Evolutionary conservation across 306 rosid genomes (phyloP).

Genomic region (Gastrolobium villosum): DNA sequence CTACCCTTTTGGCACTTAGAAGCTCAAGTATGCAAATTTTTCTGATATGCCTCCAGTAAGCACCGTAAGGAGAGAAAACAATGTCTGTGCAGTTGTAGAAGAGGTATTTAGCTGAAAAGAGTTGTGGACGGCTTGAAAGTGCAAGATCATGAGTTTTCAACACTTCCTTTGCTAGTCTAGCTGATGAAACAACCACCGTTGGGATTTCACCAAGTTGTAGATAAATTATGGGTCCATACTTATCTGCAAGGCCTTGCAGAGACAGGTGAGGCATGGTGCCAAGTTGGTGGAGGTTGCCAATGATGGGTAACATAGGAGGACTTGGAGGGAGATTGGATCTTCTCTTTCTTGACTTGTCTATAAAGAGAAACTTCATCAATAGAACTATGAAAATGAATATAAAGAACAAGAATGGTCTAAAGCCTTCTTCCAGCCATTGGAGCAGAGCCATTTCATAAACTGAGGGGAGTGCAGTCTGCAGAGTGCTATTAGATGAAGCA

Average conservation of each 20-base stretch:
- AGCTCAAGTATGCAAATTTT: conserved; percentile 73
- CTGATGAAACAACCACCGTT: conserved; percentile 74
- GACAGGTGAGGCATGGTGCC: conserved; percentile 62
- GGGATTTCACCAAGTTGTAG: conserved; percentile 76
- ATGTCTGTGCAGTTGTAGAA: conserved; percentile 70
- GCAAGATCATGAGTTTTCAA: conserved; percentile 76
- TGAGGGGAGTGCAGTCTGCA: background rate
- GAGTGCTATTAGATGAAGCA: background rate
- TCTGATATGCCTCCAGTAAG: conserved; percentile 74
- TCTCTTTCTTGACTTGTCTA: conserved; percentile 40
- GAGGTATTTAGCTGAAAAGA: conserved; percentile 70
- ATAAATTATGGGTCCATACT: conserved; percentile 62
- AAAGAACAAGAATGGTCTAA: conserved; percentile 28
- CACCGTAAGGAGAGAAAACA: conserved; percentile 66
- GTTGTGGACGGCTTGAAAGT: conserved; percentile 57
- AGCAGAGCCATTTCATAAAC: conserved; percentile 49
- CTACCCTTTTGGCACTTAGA: conserved; percentile 63
- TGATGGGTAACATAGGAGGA: conserved; percentile 63
- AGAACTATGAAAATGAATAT: conserved; percentile 41
- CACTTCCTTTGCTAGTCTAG: conserved; percentile 69
- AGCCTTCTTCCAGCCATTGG: conserved; percentile 46
- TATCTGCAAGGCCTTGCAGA: conserved; percentile 57
- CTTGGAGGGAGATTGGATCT: conserved; percentile 62
- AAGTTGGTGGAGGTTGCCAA: conserved; percentile 73
- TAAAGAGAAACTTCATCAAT: conserved; percentile 43